Conservation (phyloP, 192 early-diverging fungal species). For the Rhizophagus clarus region DNA sequence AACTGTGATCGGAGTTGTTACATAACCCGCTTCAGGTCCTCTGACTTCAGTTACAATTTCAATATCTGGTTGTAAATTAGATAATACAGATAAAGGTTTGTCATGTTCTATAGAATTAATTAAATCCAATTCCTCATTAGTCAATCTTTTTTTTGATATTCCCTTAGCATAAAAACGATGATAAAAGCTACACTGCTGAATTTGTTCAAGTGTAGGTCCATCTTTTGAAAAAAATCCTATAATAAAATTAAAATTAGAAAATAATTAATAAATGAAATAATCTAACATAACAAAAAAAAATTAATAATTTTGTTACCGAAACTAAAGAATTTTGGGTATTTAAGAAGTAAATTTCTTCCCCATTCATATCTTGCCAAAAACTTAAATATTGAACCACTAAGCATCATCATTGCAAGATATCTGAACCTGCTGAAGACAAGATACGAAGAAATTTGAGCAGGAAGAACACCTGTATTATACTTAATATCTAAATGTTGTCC, state of each 20-base stretch:
- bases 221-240: conserved; percentile 52
- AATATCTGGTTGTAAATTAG: conserved; percentile 42
- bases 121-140: conserved; percentile 25
- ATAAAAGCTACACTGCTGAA: conserved; percentile 57
- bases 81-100: not conserved
- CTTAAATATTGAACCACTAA: conserved; percentile 51
- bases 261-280: not conserved
- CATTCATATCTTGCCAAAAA: conserved; percentile 49
- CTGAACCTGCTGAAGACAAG: conserved; percentile 49
- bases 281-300: not conserved
- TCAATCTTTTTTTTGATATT: conserved; percentile 38
- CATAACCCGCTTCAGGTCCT: conserved; percentile 72
- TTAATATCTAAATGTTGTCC: conserved; percentile 56
- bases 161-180: conserved; percentile 58
- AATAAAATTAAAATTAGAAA: not conserved
- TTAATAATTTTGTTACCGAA: conserved; percentile 32
- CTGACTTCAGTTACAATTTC: conserved; percentile 53
- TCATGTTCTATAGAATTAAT: conserved; percentile 3
- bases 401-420: conserved; percentile 41
- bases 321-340: conserved; percentile 61
- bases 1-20: conserved; percentile 60
- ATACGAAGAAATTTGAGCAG: conserved; percentile 66
- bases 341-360: conserved; percentile 58
- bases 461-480: conserved; percentile 42
- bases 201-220: conserved; percentile 56